Base-by-base conservation (phyloP, 371 early-diverging fungal species). In the Scutellospora calospora region DNA sequence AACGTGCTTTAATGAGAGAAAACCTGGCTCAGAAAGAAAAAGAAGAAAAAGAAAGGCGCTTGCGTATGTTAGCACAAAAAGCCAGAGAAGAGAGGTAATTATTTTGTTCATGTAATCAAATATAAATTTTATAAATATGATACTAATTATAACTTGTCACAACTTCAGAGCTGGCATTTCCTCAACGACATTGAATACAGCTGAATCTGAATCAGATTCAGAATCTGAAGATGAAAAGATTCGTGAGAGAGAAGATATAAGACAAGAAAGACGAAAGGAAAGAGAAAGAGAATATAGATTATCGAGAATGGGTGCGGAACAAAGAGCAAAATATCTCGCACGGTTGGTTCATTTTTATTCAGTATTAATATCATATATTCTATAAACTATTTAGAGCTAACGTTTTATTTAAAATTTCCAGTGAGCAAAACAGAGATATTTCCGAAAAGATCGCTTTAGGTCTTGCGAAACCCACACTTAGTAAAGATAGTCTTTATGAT, bases 401-500 rank as follows among this genome's bases (percentile, higher is more conserved):
- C n/a, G 33, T 72, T 62, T 71, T 63, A 25, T 55, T 54, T 20
- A 25, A 41, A 3, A 75, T 54, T 52, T 45, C 33, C 79, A 91
- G 91, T 63, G 85, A 91, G 22, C 87, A 92, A 82, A 93, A 93
- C 3, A 93, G 99, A 84, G 99, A 99, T 89, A 95, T 99, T 72
- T 97, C 98, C 1, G 99, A 99, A 87, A 98, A 97, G 87, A 95
- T 99, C 81, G 98, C 99, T 2, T 90, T 99, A 73, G 98, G 98
- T 51, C 86, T 97, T 68, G 98, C 98, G 45, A 94, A 96, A 81
- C 98, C 98, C 0, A 91, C 97, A 0, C 84, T 91, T 65, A 90
- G 94, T 69, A 92, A 93, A 84, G 99, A 98, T 72, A 91, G 95
- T 75, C 89, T 97, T 93, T 98, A 93, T 83, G 99, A 99, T 85